phyloP scores from a whole-genome alignment of 768 basidiomycete species.

The Kwoniella heveanensis region DNA sequence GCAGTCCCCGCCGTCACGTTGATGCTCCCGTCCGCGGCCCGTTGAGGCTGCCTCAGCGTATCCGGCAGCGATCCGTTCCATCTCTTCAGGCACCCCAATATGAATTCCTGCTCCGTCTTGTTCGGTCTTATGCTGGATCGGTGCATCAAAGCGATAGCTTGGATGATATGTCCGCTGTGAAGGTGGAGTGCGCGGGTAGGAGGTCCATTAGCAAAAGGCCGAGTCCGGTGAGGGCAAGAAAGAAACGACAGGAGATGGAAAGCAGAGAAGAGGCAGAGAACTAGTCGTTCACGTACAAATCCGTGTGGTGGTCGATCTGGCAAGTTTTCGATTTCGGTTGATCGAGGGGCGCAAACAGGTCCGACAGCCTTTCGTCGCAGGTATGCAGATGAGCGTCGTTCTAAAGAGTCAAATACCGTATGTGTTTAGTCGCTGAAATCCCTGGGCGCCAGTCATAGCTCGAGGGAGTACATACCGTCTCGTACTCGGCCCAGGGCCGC shows the following conservation, averaged over 20 bases:
- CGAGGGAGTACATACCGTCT: conserved; percentile 25
- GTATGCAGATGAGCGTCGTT: conserved; percentile 14
- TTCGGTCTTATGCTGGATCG: not conserved
- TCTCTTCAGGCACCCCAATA: not conserved
- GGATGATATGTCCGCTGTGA: conserved; percentile 6
- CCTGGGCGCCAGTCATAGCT: too few species aligned
- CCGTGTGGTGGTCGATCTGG: conserved; percentile 5
- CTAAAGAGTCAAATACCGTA: too few species aligned
- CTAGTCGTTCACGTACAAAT: not conserved
- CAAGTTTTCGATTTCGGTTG: not conserved
- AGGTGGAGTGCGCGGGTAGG: too few species aligned
- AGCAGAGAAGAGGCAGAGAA: not conserved
- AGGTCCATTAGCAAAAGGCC: too few species aligned
- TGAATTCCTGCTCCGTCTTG: not conserved
- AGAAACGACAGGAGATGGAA: too few species aligned
- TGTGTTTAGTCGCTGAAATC: too few species aligned
- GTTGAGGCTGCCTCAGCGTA: conserved; percentile 4
- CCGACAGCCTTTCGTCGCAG: conserved; percentile 13
- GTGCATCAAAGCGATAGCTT: conserved; percentile 20
- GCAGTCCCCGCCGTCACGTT: conserved; percentile 7
- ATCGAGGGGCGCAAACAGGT: conserved; percentile 2
- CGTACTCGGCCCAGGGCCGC: conserved; percentile 30
- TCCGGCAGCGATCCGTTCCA: conserved; percentile 3
- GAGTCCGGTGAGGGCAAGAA: too few species aligned
- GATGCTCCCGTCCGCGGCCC: conserved; percentile 3